These are phyloP conservation scores for Casuarina glauca DNA, from an alignment of 306 rosid genomes.

Conservation along the genomic window DNA sequence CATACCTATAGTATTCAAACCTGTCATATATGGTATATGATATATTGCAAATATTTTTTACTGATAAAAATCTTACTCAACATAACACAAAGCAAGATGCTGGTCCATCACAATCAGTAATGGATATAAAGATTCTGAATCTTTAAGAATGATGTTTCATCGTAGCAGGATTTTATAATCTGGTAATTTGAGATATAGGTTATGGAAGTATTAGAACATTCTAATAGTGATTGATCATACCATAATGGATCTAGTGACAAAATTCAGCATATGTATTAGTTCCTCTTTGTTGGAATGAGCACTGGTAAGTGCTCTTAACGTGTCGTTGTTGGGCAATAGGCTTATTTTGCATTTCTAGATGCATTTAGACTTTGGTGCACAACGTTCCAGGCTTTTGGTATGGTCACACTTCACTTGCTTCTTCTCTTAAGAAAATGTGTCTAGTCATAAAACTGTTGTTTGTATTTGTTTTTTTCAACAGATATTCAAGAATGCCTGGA, in stretches of 20 bases:
- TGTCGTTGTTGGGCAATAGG: neutral
- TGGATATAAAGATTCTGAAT: neutral
- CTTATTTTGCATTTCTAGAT: neutral
- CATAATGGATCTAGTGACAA: neutral
- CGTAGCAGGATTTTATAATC: neutral
- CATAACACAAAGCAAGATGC: neutral
- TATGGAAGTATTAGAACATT: neutral
- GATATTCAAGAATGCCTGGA: constrained; percentile 91
- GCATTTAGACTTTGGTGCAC: neutral
- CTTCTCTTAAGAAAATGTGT: constrained; percentile 18
- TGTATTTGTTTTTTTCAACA: constrained; percentile 23
- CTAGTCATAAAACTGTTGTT: constrained; percentile 24
- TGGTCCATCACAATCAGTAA: neutral
- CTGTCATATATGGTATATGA: neutral
- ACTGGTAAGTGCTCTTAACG: neutral
- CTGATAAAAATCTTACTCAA: neutral
- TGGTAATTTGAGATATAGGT: neutral
- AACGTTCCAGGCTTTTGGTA: constrained; percentile 1
- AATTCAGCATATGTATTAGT: neutral
- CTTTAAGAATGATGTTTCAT: neutral
- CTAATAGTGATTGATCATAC: neutral
- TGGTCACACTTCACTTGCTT: constrained; percentile 8
- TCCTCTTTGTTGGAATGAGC: neutral
- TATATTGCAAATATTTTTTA: neutral
- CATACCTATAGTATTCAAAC: neutral